Evolutionary conservation across 2,329 filamentous ascomycete genomes (phyloP).

Genomic region (Talaromyces sp.): DNA sequence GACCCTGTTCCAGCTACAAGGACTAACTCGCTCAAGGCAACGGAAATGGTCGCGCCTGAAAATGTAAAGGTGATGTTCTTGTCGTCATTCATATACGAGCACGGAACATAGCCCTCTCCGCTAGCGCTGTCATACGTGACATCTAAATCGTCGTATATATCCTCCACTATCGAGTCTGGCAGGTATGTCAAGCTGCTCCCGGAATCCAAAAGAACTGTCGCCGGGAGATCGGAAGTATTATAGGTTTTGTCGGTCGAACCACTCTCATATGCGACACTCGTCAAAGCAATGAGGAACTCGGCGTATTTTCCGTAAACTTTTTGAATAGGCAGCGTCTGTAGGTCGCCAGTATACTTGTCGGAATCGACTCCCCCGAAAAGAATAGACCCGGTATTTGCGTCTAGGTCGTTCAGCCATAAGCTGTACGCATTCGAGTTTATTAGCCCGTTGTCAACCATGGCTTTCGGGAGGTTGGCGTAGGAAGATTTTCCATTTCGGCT

Average conservation of each 20-base stretch:
- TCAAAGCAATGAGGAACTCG: slow-evolving; percentile 66
- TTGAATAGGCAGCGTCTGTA: slow-evolving; percentile 64
- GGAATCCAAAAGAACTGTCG: slow-evolving; percentile 35
- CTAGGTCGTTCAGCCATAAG: slow-evolving; percentile 68
- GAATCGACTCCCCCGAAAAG: slow-evolving; percentile 71
- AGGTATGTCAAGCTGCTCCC: slow-evolving; percentile 35
- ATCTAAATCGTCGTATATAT: slow-evolving; percentile 53
- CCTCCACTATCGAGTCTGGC: slow-evolving; percentile 26
- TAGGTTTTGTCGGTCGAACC: slow-evolving; percentile 17
- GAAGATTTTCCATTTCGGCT: slow-evolving; percentile 42
- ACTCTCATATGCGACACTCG: slow-evolving; percentile 44
- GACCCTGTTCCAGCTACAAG: slow-evolving; percentile 39
- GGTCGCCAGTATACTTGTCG: slow-evolving; percentile 55
- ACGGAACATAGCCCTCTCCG: slow-evolving; percentile 50
- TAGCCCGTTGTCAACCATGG: slow-evolving; percentile 54
- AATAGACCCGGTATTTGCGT: slow-evolving; percentile 59
- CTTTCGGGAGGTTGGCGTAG: slow-evolving; percentile 65
- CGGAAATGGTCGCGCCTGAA: slow-evolving; percentile 48
- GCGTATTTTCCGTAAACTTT: slow-evolving; percentile 44
- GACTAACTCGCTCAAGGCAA: slow-evolving; percentile 52
- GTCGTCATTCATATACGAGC: slow-evolving; percentile 43
- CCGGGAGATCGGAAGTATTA: slow-evolving; percentile 35
- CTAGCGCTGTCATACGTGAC: slow-evolving; percentile 54
- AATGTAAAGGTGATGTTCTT: slow-evolving; percentile 54
- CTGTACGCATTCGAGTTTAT: slow-evolving; percentile 66